Base-by-base conservation (phyloP, 768 basidiomycete genomes). In the Mrakia frigida region DNA sequence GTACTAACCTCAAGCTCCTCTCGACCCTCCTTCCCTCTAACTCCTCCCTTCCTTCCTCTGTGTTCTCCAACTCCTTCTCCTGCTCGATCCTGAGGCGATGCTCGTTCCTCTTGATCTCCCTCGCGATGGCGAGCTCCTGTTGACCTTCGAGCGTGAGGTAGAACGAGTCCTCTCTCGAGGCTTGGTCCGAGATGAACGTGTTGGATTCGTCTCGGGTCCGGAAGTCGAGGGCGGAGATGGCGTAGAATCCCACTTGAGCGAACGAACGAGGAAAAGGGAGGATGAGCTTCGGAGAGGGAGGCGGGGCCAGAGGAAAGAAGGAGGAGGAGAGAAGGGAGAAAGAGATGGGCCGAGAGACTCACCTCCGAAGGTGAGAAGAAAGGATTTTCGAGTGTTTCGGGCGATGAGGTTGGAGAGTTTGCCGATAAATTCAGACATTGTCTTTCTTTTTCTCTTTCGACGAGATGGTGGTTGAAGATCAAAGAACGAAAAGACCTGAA, bases 1-100 rank as follows among this genome's bases (percentile, higher is more conserved):
- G n/a, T n/a, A 68, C 65, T 43, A 5, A 68, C 65, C 35, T 68
- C 18, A 68, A 37, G 13, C 65, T 39, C 65, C 35, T 68, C 65
- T 68, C 35, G 21, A 39, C 21, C 37, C 25, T 68, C 35, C 43
- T 39, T 25, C 2, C 1, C 35, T 68, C 65, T 0, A 68, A 7
- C 23, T 0, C 6, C 25, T 68, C 23, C 65, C 37, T 68, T n/a
- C 65, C 65, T 23, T 68, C 65, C 35, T 43, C 25, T 25, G 65
- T 68, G 18, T 13, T 68, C 4, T 2, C 35, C 33, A 39, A 3
- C 65, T 68, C 35, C 37, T 16, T n/a, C 25, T 68, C 65, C 35
- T 9, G 4, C 65, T 37, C 39, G 23, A 1, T 68, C 37, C 37
- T 68, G 13, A 68, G 18, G 18, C 39, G 39, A 18, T 39, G 37